Conservation (phyloP, 2,329 filamentous ascomycete genomes). For the Pseudocercospora cruenta region DNA sequence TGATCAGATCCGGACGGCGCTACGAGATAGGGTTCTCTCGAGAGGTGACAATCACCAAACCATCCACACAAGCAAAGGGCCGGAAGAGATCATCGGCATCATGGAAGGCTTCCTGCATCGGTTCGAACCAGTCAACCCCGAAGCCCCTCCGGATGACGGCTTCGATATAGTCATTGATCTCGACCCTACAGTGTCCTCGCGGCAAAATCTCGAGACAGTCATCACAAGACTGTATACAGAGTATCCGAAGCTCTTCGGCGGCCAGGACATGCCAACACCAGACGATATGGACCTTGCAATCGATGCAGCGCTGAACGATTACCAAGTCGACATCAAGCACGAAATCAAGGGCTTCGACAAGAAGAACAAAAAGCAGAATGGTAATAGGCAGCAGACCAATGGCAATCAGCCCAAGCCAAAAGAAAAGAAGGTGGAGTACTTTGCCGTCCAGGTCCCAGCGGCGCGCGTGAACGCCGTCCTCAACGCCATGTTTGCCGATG, state of each 20-base stretch:
- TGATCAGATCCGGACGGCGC: conserved; percentile 72
- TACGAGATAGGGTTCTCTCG: conserved; percentile 75
- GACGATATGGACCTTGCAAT: conserved; percentile 81
- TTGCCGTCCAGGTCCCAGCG: conserved; percentile 61
- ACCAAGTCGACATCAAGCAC: conserved; percentile 75
- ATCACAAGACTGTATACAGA: conserved; percentile 71
- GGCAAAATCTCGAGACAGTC: conserved; percentile 81
- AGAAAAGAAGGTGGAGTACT: conserved; percentile 64
- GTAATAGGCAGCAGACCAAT: conserved; percentile 37
- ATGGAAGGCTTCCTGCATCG: conserved; percentile 93
- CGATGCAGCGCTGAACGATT: conserved; percentile 72
- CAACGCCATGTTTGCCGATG: conserved; percentile 68
- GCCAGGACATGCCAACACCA: conserved; percentile 64
- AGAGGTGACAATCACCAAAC: conserved; percentile 98
- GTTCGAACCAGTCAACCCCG: conserved; percentile 76
- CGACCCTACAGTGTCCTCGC: conserved; percentile 74
- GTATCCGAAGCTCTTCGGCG: conserved; percentile 75
- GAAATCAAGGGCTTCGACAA: conserved; percentile 63
- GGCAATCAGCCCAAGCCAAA: conserved; percentile 48
- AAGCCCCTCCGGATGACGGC: conserved; percentile 70
- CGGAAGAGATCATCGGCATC: conserved; percentile 77
- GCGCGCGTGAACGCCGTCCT: conserved; percentile 62
- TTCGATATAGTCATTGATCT: conserved; percentile 88
- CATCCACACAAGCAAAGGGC: conserved; percentile 79
- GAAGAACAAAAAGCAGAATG: conserved; percentile 40